Percentiles rank a stretch among this genome's conserved stretches.
phyloP scores from a whole-genome alignment of 106 monocot species.

The Phalaenopsis equestris region DNA sequence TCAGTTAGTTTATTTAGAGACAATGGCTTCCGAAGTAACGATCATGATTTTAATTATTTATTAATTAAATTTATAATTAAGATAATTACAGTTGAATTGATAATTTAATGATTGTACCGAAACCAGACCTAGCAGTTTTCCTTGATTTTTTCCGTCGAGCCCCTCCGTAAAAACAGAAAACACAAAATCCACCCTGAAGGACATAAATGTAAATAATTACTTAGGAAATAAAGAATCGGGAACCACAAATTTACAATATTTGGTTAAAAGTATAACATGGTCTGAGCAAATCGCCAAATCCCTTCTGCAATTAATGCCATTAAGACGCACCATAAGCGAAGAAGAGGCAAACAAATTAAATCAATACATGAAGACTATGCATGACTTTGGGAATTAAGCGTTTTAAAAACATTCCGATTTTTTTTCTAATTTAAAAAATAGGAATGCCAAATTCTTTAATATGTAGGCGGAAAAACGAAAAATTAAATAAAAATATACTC shows the following conservation, averaged over 20 bases:
- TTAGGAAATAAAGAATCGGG: neutral
- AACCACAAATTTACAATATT: conserved; percentile 1
- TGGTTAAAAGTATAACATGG: neutral
- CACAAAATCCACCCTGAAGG: neutral
- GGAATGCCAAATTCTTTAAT: too few relatives aligned
- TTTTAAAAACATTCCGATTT: neutral
- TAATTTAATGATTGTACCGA: neutral
- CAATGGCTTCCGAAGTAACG: too few relatives aligned
- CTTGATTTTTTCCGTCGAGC: neutral
- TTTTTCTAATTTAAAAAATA: neutral
- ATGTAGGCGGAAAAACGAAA: too few relatives aligned
- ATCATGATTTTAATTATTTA: too few relatives aligned
- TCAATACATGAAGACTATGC: neutral
- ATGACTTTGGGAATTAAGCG: neutral
- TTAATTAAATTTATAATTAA: too few relatives aligned
- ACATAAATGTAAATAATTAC: neutral
- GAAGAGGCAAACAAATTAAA: neutral
- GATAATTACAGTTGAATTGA: too few relatives aligned
- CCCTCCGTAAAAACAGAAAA: neutral
- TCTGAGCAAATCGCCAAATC: conserved; percentile 8
- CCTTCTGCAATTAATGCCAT: conserved; percentile 5
- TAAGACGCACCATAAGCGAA: conserved; percentile 5
- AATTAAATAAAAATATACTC: neutral
- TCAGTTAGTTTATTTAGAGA: too few relatives aligned
- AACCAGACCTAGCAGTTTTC: neutral